phyloP scores from a whole-genome alignment of 345 rosid species.

The Clausena lansium region DNA sequence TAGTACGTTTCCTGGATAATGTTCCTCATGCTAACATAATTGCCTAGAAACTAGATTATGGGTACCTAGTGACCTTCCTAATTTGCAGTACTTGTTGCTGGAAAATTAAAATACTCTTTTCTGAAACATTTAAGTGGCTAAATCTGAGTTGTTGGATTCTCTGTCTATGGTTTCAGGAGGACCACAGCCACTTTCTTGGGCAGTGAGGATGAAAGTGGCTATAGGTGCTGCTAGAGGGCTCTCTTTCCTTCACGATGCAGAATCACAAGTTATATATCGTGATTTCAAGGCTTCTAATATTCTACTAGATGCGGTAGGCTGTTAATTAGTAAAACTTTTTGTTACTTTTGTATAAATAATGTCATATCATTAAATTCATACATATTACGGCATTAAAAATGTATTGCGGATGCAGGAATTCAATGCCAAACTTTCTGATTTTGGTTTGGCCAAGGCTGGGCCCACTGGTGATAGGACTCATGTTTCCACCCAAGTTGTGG shows the following conservation, averaged over 20 bases:
- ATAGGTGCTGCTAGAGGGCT: slow-evolving; percentile 91
- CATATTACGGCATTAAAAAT: slow-evolving; percentile 11
- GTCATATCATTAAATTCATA: neutral
- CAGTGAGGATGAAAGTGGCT: slow-evolving; percentile 77
- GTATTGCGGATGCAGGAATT: slow-evolving; percentile 57
- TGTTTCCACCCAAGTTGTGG: slow-evolving; percentile 96
- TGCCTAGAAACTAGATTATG: slow-evolving; percentile 11
- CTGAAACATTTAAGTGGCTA: neutral
- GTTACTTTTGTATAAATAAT: neutral
- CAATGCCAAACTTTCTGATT: slow-evolving; percentile 88
- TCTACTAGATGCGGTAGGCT: slow-evolving; percentile 74
- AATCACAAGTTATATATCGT: slow-evolving; percentile 88
- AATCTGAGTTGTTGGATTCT: neutral
- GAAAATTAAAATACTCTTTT: neutral
- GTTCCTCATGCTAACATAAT: neutral
- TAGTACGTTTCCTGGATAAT: neutral
- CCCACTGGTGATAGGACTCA: slow-evolving; percentile 97
- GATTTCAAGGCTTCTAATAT: slow-evolving; percentile 93
- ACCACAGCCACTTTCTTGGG: slow-evolving; percentile 84
- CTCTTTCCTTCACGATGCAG: slow-evolving; percentile 83
- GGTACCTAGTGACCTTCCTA: slow-evolving; percentile 23
- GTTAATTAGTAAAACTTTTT: neutral
- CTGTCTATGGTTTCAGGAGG: slow-evolving; percentile 52
- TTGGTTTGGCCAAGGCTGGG: slow-evolving; percentile 97
- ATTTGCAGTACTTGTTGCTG: neutral